Percentiles rank a stretch among this genome's conserved stretches.
Conservation (phyloP, 805 yeast genomes). For the Myxozyma monticola region DNA sequence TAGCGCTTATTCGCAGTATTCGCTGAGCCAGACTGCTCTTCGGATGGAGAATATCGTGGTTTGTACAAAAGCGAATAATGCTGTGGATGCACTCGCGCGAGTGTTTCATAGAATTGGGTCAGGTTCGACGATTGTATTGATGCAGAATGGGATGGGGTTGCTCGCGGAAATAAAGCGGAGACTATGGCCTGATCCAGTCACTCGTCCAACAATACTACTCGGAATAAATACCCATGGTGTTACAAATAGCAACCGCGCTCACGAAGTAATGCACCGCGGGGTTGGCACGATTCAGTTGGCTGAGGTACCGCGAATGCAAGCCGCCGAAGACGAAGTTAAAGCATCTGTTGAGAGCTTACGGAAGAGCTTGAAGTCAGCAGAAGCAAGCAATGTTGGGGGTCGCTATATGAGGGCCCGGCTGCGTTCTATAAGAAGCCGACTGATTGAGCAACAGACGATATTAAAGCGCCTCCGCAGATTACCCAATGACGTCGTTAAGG, state of each 20-base stretch:
- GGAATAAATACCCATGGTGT: slow-evolving; percentile 86
- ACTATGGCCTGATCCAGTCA: slow-evolving; percentile 52
- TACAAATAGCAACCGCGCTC: slow-evolving; percentile 31
- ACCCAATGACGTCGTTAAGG: too few relatives aligned
- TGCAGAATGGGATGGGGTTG: slow-evolving; percentile 89
- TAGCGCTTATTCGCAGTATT: neutral
- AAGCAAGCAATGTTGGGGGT: neutral
- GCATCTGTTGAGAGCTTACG: neutral
- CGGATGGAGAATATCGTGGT: slow-evolving; percentile 61
- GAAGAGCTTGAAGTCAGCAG: neutral
- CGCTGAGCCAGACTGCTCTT: slow-evolving; percentile 12
- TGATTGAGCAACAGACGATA: neutral
- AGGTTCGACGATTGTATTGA: slow-evolving; percentile 44
- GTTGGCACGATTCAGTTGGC: slow-evolving; percentile 63
- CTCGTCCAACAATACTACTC: slow-evolving; percentile 61
- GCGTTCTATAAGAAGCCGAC: neutral
- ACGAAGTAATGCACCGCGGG: slow-evolving; percentile 67
- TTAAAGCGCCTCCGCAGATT: too few relatives aligned
- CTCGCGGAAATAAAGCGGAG: slow-evolving; percentile 49
- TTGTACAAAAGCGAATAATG: slow-evolving; percentile 78
- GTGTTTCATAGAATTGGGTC: slow-evolving; percentile 4
- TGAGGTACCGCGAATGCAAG: slow-evolving; percentile 47
- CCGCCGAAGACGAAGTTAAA: neutral
- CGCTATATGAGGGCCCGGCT: neutral
- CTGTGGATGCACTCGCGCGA: slow-evolving; percentile 50